Conservation (phyloP, 176 grass and related monocot species). For the sorghum (Sorghum bicolor) region Sorghum_bicolor_NCBIv3 NC_012870.2:75729501-75730000, state of each 20-base stretch:
- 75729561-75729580: background rate
- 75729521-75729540: too few species aligned
- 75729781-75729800: slow-evolving; percentile 28
- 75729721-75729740: slow-evolving; percentile 43
- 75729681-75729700: slow-evolving; percentile 34
- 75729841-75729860: slow-evolving; percentile 1
- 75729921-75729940: slow-evolving; percentile 57
- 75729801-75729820: slow-evolving; percentile 32
- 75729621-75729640: background rate
- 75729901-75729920: slow-evolving; percentile 98
- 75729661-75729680: background rate
- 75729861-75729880: slow-evolving; percentile 21
- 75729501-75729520: too few species aligned
- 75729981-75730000: slow-evolving; percentile 49
- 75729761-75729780: slow-evolving; percentile 40
- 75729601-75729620: background rate
- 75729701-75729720: slow-evolving; percentile 17
- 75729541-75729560: background rate
- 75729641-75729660: background rate
- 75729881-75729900: slow-evolving; percentile 78
- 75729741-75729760: slow-evolving; percentile 21
- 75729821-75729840: slow-evolving; percentile 27
- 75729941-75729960: slow-evolving; percentile 42
- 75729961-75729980: slow-evolving; percentile 59
- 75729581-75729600: background rate